Evolutionary conservation across 2,329 filamentous ascomycete genomes (phyloP), one percentile per base, ranked within the genome.

Genomic region (Aspergillus sojae): DNA sequence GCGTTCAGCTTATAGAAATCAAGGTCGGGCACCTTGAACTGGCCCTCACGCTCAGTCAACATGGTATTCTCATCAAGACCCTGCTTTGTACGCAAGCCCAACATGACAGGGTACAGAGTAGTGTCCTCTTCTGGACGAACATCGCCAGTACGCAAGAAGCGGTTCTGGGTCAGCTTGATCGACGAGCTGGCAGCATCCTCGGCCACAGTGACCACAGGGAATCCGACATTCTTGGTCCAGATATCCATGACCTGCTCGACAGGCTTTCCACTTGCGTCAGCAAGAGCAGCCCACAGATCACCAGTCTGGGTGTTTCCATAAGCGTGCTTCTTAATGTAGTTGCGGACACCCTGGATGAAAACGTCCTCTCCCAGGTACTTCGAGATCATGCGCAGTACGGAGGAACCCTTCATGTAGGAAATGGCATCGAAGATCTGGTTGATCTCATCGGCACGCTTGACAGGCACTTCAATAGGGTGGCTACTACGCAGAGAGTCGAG

Each of bases 381-480:
- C 23, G 94, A 97, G 69, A 98, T 94, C 94, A 98, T 98, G 75
- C 94, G 91, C 65, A 98, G 85, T 39, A 98, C 94, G 71, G 93
- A 96, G 12, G 94, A 97, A 21, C 94, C 94, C 83, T 98, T 98
- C 61, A 93, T 94, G 81, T 98, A 98, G 1, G 94, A 97, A 69
- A 98, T 98, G 66, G 93, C 92, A 76, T 98, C 94, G 72, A 98
- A 98, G 70, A 98, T 98, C 81, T 98, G 94, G 80, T 97, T 97
- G 77, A 98, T 94, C 79, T 98, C 93, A 71, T 96, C 93, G 32
- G 94, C 94, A 63, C 91, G 90, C 85, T 97, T 96, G 67, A 98
- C 93, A 1, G 94, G 94, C 0, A 97, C 94, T 78, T 98, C 94
- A 63, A 98, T 96, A 6, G 94, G 94, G 78, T 98, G 94, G 74